These are phyloP conservation scores for Neurospora hispaniola DNA, from an alignment of 495 filamentous ascomycete species.

Conservation along the genomic window DNA sequence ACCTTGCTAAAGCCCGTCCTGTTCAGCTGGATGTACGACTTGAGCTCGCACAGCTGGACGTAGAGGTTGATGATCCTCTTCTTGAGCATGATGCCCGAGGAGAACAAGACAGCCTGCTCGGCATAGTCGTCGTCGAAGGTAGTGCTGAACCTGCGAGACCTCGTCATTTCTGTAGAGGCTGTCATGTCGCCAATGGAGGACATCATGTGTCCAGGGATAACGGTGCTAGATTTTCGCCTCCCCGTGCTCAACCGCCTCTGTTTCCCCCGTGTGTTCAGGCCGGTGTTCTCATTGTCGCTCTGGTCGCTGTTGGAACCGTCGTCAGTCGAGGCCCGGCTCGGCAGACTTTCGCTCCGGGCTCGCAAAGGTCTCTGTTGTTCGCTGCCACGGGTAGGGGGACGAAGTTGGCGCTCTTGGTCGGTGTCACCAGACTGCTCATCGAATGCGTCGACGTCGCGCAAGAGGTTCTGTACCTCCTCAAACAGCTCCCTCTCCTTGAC, in stretches of 20 bases:
- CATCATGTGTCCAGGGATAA: constrained; percentile 23
- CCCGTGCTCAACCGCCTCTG: constrained; percentile 19
- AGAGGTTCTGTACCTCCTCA: constrained; percentile 63
- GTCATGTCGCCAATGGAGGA: constrained; percentile 43
- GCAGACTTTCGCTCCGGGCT: constrained; percentile 24
- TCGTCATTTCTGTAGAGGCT: constrained; percentile 39
- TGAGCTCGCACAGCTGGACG: constrained; percentile 88
- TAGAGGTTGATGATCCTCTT: constrained; percentile 80
- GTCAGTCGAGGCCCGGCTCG: constrained; percentile 36
- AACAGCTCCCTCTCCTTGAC: constrained; percentile 79
- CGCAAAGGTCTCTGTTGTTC: constrained; percentile 3
- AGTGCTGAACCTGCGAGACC: constrained; percentile 44
- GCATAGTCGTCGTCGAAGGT: constrained; percentile 66
- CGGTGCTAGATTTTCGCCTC: constrained; percentile 22
- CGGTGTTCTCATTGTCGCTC: constrained; percentile 51
- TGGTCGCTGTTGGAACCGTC: constrained; percentile 52
- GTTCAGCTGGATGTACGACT: constrained; percentile 94
- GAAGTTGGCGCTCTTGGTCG: constrained; percentile 31
- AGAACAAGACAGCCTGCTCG: constrained; percentile 66
- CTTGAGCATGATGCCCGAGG: constrained; percentile 77
- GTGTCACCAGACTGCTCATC: constrained; percentile 52
- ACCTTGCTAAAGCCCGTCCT: constrained; percentile 92
- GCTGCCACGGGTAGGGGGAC: constrained; percentile 21
- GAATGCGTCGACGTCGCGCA: constrained; percentile 64
- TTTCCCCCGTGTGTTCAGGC: constrained; percentile 33